Evolutionary conservation across 257 asterid species (phyloP), one percentile per base, ranked within the genome.

Genomic region (Forsythia viridissima): DNA sequence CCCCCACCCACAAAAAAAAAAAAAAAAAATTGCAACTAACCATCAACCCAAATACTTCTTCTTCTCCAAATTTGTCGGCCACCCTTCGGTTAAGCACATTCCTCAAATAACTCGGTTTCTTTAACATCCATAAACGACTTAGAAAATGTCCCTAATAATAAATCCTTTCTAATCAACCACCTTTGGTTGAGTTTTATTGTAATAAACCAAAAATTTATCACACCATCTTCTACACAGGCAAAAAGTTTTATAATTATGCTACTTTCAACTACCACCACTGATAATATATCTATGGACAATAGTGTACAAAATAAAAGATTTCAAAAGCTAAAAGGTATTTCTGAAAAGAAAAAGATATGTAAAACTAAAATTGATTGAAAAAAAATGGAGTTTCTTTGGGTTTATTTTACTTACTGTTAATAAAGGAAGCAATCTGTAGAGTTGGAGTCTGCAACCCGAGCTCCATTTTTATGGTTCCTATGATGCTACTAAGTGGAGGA

Each of bases 211-310:
- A 38, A 70, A 30, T 69, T 59, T 76, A 70, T 79, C 67, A 46
- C 51, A 57, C 68, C 38, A 59, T 85, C 57, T n/a, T 9, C 2
- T 48, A n/a, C 51, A 81, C 43, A 37, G 57, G 78, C 59, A 68
- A 65, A 70, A 65, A 63, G 39, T 3, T 77, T 20, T 37, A 72
- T 61, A 38, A 69, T 71, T 69, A 15, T 20, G 79, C 75, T 21
- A 4, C 36, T 75, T 59, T 77, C 87, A 86, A 81, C 89, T 52
- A 80, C 85, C 85, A 51, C 80, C 71, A 70, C 21, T 46, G 75
- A 82, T 77, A 48, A 72, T 10, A 67, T 38, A 48, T 20, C 30
- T 63, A 18, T 77, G 67, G 73, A 52, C 70, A 68, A 69, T 57
- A 69, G 55, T 40, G 77, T 75, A 76, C 43, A 21, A 69, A 21